These are phyloP conservation scores for Tetrapisispora phaffii DNA, from an alignment of 805 yeast genomes.

Conservation along the genomic window DNA sequence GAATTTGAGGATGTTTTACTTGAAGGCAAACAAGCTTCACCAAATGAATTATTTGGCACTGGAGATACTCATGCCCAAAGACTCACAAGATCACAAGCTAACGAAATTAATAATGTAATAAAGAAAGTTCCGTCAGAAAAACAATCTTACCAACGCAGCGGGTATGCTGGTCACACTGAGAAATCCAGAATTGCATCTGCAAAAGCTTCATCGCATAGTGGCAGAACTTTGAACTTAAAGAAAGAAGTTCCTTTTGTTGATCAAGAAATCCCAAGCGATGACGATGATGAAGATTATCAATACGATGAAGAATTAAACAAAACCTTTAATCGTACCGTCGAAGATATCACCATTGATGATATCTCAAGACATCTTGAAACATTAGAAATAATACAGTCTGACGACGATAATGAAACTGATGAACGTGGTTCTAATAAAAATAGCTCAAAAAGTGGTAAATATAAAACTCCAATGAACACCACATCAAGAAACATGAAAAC, in stretches of 20 bases:
- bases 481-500: slow-evolving; percentile 21
- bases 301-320: slow-evolving; percentile 30
- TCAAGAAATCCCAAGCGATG: slow-evolving; percentile 25
- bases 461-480: slow-evolving; percentile 25
- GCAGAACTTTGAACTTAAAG: slow-evolving; percentile 8
- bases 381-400: slow-evolving; percentile 22
- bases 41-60: not conserved
- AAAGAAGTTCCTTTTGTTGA: slow-evolving; percentile 23
- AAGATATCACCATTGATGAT: slow-evolving; percentile 32
- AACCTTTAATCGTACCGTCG: slow-evolving; percentile 31
- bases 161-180: not conserved
- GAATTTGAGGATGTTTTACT: slow-evolving; percentile 26
- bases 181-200: not conserved
- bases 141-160: not conserved
- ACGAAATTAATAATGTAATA: slow-evolving; percentile 2
- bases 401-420: slow-evolving; percentile 5
- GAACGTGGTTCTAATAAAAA: not conserved
- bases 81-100: slow-evolving; percentile 18
- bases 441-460: slow-evolving; percentile 3
- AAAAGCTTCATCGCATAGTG: slow-evolving; percentile 1
- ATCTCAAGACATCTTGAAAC: slow-evolving; percentile 31
- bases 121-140: slow-evolving; percentile 2
- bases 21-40: slow-evolving; percentile 3
- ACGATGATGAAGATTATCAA: slow-evolving; percentile 30
- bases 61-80: slow-evolving; percentile 12